Evolutionary conservation across 169 alveolate species (phyloP), one percentile per base, ranked within the genome.

Genomic region (Theileria parva): DNA sequence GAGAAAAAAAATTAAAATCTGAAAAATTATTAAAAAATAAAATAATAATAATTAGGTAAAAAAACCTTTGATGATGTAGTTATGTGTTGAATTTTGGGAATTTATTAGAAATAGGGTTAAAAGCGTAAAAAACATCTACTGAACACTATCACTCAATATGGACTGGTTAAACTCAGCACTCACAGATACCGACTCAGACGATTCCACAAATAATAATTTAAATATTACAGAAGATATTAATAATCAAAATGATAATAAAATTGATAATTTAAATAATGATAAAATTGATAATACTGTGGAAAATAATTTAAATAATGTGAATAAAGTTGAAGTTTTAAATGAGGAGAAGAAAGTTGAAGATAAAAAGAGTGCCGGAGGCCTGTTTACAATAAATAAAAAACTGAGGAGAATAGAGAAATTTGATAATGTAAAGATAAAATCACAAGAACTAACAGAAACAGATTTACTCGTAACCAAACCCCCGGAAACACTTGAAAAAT

Each of bases 371-470:
- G 8, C 13, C 8, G 48, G 27, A 6, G 27, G 64, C 4, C 64
- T 55, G 21, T 55, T 55, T 21, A n/a, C 64, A 17, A 17, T 55
- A 55, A 21, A n/a, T 55, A 21, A 11, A n/a, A n/a, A 17, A 17
- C 5, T 21, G 30, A 55, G 64, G 12, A 55, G 27, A 55, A 55
- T 55, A n/a, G 27, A 55, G 5, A 55, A 55, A 11, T 55, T 55
- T 21, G 27, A 55, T 55, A 55, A 55, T n/a, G 27, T 55, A n/a
- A 55, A 17, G 21, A 55, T 55, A n/a, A 55, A 55, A 11, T 55
- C 64, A n/a, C 64, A 55, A 55, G 64, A 55, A 55, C 27, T 55
- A 55, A 55, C 64, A 15, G 64, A 55, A 55, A 7, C 64, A 11
- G 64, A 55, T 55, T n/a, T 55, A n/a, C 64, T n/a, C 5, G 30